Base-by-base conservation (phyloP, 306 rosid genomes). In the Dalbergia oliveri region DNA sequence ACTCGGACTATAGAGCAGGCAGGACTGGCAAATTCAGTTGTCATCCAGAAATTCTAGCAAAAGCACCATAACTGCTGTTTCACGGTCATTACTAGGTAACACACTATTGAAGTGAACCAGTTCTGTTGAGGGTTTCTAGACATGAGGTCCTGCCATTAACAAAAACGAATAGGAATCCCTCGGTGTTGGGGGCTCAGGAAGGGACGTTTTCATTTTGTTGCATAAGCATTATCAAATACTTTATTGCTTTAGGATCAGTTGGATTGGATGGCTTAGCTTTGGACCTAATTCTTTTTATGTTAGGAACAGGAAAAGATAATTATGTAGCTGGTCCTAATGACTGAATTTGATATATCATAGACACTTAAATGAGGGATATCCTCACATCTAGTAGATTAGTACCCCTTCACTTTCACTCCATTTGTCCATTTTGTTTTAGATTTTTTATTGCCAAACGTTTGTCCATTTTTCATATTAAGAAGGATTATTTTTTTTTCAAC, bases 1-100 rank as follows among this genome's bases (percentile, higher is more conserved):
- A 69, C 86, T 43, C 92, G 86, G 84, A 91, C 96, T 21, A 93
- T 95, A 77, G 97, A 90, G 85, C 90, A 89, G 83, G 94, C 97
- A 26, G 96, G 96, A 73, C 91, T 95, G 34, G 94, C 98, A 86
- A 93, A 89, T 86, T 93, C 99, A 14, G 99, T 93, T 44, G 96
- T 95, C 72, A 89, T 95, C 57, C 99, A 95, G 92, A 95, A 95
- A 82, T 90, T 93, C 81, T 95, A 87, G 86, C 76, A 11, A 54
- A 58, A 58, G 60, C 79, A 47, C 49, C 58, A 4, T 18, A 47
- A n/a, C 66, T 33, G 72, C 33, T 78, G 54, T 73, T 50, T 43
- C 63, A 39, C 64, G 79, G 31, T 39, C 66, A 51, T 79, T 57
- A 26, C 79, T 65, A 56, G 59, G 60, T 74, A 51, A 66, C 45